Evolutionary conservation across 1,284 basidiomycete genomes (phyloP).

Genomic region (Fomes fomentarius): DNA sequence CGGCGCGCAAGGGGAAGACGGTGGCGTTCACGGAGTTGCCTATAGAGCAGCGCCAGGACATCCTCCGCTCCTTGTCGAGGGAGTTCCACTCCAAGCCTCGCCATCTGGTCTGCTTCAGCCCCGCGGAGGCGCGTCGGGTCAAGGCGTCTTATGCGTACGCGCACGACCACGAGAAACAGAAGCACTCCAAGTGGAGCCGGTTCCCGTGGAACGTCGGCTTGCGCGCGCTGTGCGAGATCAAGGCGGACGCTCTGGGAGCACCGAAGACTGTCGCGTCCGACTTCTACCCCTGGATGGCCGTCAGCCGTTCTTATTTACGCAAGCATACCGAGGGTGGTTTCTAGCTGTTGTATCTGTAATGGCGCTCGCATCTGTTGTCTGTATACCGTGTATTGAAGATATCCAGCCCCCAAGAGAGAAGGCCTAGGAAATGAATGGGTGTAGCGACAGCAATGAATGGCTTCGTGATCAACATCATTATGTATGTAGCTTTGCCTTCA

Average conservation of each 20-base stretch:
- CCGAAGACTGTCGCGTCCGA: slow-evolving; percentile 16
- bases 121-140: slow-evolving; percentile 39
- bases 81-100: slow-evolving; percentile 38
- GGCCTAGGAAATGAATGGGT: too few species aligned
- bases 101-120: slow-evolving; percentile 16
- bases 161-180: slow-evolving; percentile 36
- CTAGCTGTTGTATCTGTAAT: background rate
- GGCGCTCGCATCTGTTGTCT: slow-evolving; percentile 1
- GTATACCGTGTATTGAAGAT: background rate
- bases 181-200: slow-evolving; percentile 35
- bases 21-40: slow-evolving; percentile 46
- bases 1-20: slow-evolving; percentile 7
- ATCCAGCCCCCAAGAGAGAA: too few species aligned
- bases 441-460: too few species aligned
- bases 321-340: background rate
- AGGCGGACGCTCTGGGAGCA: slow-evolving; percentile 37
- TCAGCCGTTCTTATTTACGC: slow-evolving; percentile 9
- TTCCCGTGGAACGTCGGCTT: slow-evolving; percentile 60
- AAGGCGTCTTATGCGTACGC: slow-evolving; percentile 58
- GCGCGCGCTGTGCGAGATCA: slow-evolving; percentile 52
- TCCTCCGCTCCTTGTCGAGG: slow-evolving; percentile 44
- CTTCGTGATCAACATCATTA: too few species aligned
- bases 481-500: background rate
- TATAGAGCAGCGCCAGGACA: slow-evolving; percentile 52
- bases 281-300: slow-evolving; percentile 17